Base-by-base conservation (phyloP, 1,284 basidiomycete species). In the Inonotus hispidus region DNA sequence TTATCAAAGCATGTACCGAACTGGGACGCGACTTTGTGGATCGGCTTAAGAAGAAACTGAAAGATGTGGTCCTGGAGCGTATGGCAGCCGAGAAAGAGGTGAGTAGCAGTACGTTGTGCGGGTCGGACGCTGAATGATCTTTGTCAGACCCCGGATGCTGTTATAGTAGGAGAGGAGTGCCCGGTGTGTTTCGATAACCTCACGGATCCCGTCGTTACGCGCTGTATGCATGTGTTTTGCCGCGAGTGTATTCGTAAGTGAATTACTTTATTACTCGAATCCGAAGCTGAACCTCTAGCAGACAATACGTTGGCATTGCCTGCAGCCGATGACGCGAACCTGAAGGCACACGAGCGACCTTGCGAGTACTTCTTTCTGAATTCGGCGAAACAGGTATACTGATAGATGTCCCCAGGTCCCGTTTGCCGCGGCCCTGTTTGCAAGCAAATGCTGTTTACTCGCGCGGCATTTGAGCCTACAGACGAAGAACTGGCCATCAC, bases 81-180 rank as follows among this genome's bases (percentile, higher is more conserved):
- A 78, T 83, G 62, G 73, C 72, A 37, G 79, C 76, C 1, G 82
- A 84, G 70, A 78, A 79, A 66, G 69, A 79, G 71, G 82, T 81
- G 52, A 35, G 76, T 66, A 19, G 19, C 19, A 47, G 2, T 23
- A 16, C 29, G 8, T 16, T 35, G 10, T 11, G 37, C 19, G 39
- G n/a, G 11, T 8, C 19, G 46, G 29, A 23, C 41, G n/a, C 25
- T 55, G n/a, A 41, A 13, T 27, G 50, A 25, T 10, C 1, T 39
- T 23, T 52, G 62, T 1, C 57, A 82, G 79, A 80, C 79, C 37
- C 66, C 67, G 0, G 79, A 83, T 66, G 79, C 79, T 8, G 70
- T 71, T 14, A 64, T 75, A 10, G 80, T 82, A 35, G 75, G 74
- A 32, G 81, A 82, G 47, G 79, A 82, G 52, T 85, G 81, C 63